Evolutionary conservation across 2,329 filamentous ascomycete genomes (phyloP).

Genomic region (Huntiella bhutanensis): DNA sequence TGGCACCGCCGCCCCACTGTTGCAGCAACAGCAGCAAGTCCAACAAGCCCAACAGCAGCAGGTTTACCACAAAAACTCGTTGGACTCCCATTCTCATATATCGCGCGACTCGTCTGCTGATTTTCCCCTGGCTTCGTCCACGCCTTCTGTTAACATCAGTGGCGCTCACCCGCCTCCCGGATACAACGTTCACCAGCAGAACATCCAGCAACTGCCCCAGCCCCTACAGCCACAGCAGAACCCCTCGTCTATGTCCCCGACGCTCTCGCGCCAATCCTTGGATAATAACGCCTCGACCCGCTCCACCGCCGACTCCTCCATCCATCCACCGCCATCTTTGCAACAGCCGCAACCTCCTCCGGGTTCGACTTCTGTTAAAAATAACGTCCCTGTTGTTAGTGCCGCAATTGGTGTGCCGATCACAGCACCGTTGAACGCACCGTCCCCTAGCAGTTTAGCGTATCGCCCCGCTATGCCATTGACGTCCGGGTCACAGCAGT

Average conservation of each 20-base stretch:
- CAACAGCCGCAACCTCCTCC: slow-evolving; percentile 1
- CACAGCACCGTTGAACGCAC: slow-evolving; percentile 18
- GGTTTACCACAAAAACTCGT: slow-evolving; percentile 11
- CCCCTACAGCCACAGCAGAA: slow-evolving; percentile 26
- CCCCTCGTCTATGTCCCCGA: slow-evolving; percentile 23
- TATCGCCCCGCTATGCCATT: slow-evolving; percentile 23
- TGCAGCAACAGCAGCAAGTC: slow-evolving; percentile 21
- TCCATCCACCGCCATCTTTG: background rate
- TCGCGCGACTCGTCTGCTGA: slow-evolving; percentile 43
- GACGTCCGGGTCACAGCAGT: slow-evolving; percentile 3
- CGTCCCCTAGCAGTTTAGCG: slow-evolving; percentile 11
- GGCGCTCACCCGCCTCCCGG: slow-evolving; percentile 18
- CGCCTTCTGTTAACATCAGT: slow-evolving; percentile 11
- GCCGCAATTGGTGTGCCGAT: background rate
- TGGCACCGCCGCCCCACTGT: background rate
- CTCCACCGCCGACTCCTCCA: slow-evolving; percentile 21
- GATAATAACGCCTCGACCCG: background rate
- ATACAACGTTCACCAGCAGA: slow-evolving; percentile 14
- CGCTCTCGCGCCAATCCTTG: slow-evolving; percentile 4
- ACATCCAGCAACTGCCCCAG: background rate
- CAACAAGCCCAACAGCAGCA: slow-evolving; percentile 19
- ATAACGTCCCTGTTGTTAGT: background rate
- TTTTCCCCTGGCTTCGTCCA: slow-evolving; percentile 20
- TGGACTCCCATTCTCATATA: slow-evolving; percentile 33
- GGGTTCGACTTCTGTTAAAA: background rate